Base-by-base conservation (phyloP, 345 rosid genomes). In the Rhizophora mangle region DNA sequence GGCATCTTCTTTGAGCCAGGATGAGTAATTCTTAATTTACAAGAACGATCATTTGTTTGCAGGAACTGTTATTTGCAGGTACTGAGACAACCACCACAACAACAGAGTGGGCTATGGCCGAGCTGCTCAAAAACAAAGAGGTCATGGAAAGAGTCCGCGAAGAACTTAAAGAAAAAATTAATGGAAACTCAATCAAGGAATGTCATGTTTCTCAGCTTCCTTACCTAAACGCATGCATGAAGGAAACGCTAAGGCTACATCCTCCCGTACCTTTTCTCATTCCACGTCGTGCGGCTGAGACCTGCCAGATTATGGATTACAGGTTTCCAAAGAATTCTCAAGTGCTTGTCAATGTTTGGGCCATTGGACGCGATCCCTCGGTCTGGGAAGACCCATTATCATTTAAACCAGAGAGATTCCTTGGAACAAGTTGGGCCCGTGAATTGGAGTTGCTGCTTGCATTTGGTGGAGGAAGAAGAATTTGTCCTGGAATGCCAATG, bases 381-480 rank as follows among this genome's bases (percentile, higher is more conserved):
- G 30, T 6, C 13, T 73, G 67, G 72, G 66, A 73, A 53, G 76
- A 73, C 6, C 71, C 76, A 0, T 49, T 60, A 16, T 66, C 55
- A 21, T 72, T 72, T 34, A 72, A 72, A 8, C 76, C 76, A 0
- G 76, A 72, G 22, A 65, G 65, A 26, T 73, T 73, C 53, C 62
- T 60, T 4, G 52, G 47, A 5, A 46, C 55, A 10, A 51, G 30
- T 34, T 3, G 24, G 71, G 76, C 13, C 21, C n/a, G n/a, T n/a
- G 13, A 1, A 24, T 73, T 64, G 53, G 56, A 66, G 43, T 34
- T 72, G 2, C 9, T 72, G 46, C 24, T 1, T 24, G 60, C 76
- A 3, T 72, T 72, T 47, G 69, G 75, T 37, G 67, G 63, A 3
- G 71, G 76, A 59, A 72, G 76, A 20, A 65, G 76, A 21, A 16